Conservation (phyloP, 1,139 yeast genomes). For the Pichia sp. region DNA sequence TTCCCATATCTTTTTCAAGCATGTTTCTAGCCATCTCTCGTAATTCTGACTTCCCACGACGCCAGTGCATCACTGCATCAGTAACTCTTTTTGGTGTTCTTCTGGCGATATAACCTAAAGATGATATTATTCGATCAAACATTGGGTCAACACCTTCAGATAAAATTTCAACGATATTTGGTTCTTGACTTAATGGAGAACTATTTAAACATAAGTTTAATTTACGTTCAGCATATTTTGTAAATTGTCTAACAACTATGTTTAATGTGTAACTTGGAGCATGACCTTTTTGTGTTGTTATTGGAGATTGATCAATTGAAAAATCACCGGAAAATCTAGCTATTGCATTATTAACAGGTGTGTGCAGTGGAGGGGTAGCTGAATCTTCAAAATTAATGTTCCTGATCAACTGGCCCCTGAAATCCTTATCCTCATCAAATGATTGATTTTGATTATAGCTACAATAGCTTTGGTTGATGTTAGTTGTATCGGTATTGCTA, state of each 20-base stretch:
- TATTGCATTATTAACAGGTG: constrained; percentile 8
- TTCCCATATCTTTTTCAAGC: constrained; percentile 39
- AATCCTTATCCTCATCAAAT: not conserved
- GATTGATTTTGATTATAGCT: not conserved
- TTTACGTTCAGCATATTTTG: constrained; percentile 85
- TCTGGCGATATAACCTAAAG: constrained; percentile 86
- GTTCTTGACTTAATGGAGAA: constrained; percentile 64
- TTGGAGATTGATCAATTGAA: not conserved
- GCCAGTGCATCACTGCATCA: constrained; percentile 98
- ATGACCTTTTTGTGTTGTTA: constrained; percentile 15
- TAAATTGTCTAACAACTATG: constrained; percentile 90
- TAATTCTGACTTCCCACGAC: constrained; percentile 83
- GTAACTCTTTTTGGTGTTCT: constrained; percentile 92
- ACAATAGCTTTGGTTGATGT: too few species aligned
- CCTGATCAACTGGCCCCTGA: constrained; percentile 18
- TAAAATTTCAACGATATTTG: constrained; percentile 73
- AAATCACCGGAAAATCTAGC: constrained; percentile 1
- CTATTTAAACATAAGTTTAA: constrained; percentile 62
- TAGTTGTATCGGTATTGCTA: not conserved
- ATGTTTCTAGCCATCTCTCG: constrained; percentile 70
- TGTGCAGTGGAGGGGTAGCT: not conserved
- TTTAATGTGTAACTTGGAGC: constrained; percentile 83
- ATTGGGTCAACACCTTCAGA: constrained; percentile 83
- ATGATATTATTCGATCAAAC: constrained; percentile 78
- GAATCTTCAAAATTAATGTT: constrained; percentile 17